Evolutionary conservation across 2,329 filamentous ascomycete species (phyloP), one percentile per base, ranked within the genome.

Genomic region (Fonsecaea pedrosoi): DNA sequence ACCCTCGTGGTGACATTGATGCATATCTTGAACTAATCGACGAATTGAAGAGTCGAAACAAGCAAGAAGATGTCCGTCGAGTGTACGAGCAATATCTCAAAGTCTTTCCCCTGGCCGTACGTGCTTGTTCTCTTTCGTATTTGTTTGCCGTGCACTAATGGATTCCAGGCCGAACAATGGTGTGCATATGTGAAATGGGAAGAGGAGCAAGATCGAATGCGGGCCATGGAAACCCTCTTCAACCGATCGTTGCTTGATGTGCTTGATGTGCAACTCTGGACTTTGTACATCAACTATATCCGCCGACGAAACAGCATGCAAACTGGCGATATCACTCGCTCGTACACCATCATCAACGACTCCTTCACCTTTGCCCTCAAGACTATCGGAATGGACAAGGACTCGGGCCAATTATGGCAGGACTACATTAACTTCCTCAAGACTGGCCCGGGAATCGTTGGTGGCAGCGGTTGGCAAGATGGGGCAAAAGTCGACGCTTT

Each of bases 401-500:
- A 97, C 74, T 90, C 94, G 10, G 94, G 93, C 40, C 87, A 86
- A 70, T 89, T 99, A 64, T 99, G 95, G 95, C 87, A 90, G 67
- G 95, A 99, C 72, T 98, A 98, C 74, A 90, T 99, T 68, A 89
- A 95, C 72, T 97, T 99, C 76, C 87, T 98, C 78, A 94, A 93
- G 76, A 91, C 88, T 45, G 92, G 91, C 0, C 95, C 95, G 0
- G 95, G 95, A 5, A 88, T 88, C 65, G 87, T 95, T 66, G 94
- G 94, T 32, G 95, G 94, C 53, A 89, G 85, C 66, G 89, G 87
- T 66, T 99, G 95, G 96, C 94, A 98, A 78, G 95, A 98, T 76
- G 91, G 94, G 79, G 95, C 98, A 77, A 99, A 99, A 83, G 96
- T 97, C 90, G 95, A 99, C 74, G 84, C 91, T 72, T 81, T 99